Conservation (phyloP, 495 filamentous ascomycete species). For the Apiosordaria backusii region DNA sequence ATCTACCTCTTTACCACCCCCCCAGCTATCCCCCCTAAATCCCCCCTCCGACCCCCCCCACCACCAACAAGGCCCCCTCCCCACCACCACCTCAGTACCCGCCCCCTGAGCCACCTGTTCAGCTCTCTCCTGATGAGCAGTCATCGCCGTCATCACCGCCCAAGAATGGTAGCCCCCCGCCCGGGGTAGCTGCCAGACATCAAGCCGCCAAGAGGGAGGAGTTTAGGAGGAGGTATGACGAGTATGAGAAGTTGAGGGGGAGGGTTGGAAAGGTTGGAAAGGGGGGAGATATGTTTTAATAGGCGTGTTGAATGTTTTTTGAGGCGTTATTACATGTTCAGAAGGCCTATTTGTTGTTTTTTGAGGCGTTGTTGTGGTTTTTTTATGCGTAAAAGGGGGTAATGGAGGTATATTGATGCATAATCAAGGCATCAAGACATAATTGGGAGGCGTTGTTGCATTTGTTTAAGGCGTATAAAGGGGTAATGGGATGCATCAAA, state of each 20-base stretch:
- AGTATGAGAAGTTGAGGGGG: neutral
- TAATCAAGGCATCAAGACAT: no score
- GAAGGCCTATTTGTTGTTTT: no score
- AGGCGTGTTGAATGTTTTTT: neutral
- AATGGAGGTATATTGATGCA: no score
- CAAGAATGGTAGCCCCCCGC: neutral
- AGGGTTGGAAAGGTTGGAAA: neutral
- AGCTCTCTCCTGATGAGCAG: neutral
- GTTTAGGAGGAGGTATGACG: neutral
- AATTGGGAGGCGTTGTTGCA: no score
- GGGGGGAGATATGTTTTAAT: no score
- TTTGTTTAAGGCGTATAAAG: neutral
- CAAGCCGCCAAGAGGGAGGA: neutral
- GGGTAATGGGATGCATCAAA: neutral
- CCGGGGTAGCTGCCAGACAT: neutral
- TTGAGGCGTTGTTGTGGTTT: no score
- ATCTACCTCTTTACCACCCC: no score
- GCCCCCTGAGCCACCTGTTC: neutral
- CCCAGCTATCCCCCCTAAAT: neutral
- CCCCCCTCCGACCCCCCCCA: no score
- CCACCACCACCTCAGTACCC: neutral
- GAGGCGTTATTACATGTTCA: neutral
- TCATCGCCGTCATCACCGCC: neutral
- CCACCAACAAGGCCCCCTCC: neutral
- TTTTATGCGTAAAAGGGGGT: neutral